Base-by-base conservation (phyloP, 768 basidiomycete species). In the Filobasidium floriforme region DNA sequence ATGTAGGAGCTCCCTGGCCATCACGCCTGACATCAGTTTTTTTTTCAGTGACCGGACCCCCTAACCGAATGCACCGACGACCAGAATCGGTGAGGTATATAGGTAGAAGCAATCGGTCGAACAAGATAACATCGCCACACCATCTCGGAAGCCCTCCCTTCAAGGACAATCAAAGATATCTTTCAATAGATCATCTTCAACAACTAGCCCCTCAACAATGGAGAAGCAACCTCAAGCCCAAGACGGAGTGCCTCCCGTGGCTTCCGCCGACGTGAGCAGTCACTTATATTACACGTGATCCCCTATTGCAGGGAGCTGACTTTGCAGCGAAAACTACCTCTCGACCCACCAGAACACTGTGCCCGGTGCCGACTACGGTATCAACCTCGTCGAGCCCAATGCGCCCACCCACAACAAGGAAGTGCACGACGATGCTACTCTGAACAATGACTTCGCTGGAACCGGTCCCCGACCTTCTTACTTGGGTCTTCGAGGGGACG, bases 401-500 rank as follows among this genome's bases (percentile, higher is more conserved):
- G 65, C 61, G 26, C 43, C 52, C 32, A 55, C 11, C 24, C 5
- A 51, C 40, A 26, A 51, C 40, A 66, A 54, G 37, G 65, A 44
- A 6, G 37, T 55, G 24, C 46, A 26, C n/a, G 60, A 66, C 60
- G 60, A 66, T 32, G 28, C 59, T 15, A 37, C 32, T 9, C 12
- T 37, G 11, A 32, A 60, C 11, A 5, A 10, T n/a, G 63, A 65
- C 22, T 37, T 32, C 28, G 41, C 55, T 7, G 57, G 61, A 22
- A 7, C 54, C 26, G 54, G 54, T 24, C 18, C 15, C 18, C 54
- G 54, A 28, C 54, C 54, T 19, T 4, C 37, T 2, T 68, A 65
- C 51, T 54, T 65, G 59, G 67, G 67, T 1, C 57, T 61, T 3
- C 51, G 51, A 15, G 67, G 67, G n/a, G 57, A 64, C 63, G 28